Conservation (phyloP, 139 green algal genomes). For the Spirogloea muscicola region DNA sequence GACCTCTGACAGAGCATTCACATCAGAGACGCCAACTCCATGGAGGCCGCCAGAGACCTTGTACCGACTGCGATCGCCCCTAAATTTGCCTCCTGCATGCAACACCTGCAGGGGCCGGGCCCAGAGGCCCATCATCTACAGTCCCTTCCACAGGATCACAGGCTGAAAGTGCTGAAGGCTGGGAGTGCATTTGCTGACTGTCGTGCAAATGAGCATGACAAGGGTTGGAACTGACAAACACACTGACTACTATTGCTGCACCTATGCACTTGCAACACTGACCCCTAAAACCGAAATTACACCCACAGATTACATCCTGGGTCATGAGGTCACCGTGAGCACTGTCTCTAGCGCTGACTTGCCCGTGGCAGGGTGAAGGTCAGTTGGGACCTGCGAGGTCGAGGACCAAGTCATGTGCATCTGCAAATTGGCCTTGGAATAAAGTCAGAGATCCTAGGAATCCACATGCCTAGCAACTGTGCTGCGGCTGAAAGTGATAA, state of each 20-base stretch:
- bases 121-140: too few species aligned
- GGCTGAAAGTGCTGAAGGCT: too few species aligned
- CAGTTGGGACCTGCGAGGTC: constrained; percentile 81
- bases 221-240: background rate
- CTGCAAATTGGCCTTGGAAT: too few species aligned
- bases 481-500: background rate
- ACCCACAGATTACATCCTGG: too few species aligned
- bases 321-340: constrained; percentile 48
- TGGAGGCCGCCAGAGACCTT: constrained; percentile 87
- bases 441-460: too few species aligned
- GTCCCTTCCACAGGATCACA: too few species aligned
- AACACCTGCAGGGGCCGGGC: constrained; percentile 58
- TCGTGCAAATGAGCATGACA: too few species aligned
- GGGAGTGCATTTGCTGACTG: too few species aligned
- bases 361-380: constrained; percentile 78
- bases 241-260: too few species aligned
- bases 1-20: constrained; percentile 86
- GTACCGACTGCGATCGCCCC: constrained; percentile 72
- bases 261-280: too few species aligned
- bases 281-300: too few species aligned
- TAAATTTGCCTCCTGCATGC: constrained; percentile 98
- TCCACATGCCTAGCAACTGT: background rate
- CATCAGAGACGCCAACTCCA: constrained; percentile 91
- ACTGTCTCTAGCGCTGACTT: constrained; percentile 77
- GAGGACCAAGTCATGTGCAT: too few species aligned